phyloP scores from a whole-genome alignment of 2,329 filamentous ascomycete species.

The Exophiala aquamarina region DNA sequence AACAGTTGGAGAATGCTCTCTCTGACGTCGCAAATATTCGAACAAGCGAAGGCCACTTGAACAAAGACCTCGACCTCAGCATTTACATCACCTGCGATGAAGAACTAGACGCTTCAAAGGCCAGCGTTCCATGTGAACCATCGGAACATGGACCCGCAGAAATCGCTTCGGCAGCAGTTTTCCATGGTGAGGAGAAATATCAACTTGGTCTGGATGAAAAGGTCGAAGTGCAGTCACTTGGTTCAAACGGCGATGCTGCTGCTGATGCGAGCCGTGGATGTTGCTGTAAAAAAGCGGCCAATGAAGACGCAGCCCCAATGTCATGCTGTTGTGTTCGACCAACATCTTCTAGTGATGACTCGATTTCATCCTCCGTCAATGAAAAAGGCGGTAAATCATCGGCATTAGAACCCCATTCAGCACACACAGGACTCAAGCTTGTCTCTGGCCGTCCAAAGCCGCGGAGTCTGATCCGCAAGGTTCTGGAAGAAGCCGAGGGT shows the following conservation, averaged over 20 bases:
- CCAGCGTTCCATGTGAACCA: conserved; percentile 5
- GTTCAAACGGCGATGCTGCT: conserved; percentile 15
- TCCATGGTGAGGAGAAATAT: conserved; percentile 22
- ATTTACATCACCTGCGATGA: conserved; percentile 57
- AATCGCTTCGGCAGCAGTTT: not conserved
- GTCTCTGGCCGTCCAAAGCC: conserved; percentile 55
- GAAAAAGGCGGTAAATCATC: conserved; percentile 1
- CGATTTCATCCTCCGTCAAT: conserved; percentile 11
- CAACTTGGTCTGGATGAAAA: conserved; percentile 4
- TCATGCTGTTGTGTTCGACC: conserved; percentile 11
- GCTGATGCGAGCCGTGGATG: conserved; percentile 40
- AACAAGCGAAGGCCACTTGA: conserved; percentile 11
- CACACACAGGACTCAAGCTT: conserved; percentile 32
- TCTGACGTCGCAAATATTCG: conserved; percentile 15
- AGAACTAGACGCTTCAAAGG: conserved; percentile 34
- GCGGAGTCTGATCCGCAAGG: conserved; percentile 52
- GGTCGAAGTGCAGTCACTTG: conserved; percentile 8
- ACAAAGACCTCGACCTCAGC: conserved; percentile 50
- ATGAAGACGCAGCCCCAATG: conserved; percentile 37
- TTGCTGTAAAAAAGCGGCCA: conserved; percentile 51
- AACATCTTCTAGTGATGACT: conserved; percentile 10
- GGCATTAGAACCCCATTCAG: conserved; percentile 21
- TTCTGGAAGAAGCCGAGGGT: conserved; percentile 59
- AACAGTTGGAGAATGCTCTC: conserved; percentile 17
- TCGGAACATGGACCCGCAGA: conserved; percentile 12